These are phyloP conservation scores for Leccinum rimulosum DNA, from an alignment of 768 basidiomycete genomes.

Conservation along the genomic window DNA sequence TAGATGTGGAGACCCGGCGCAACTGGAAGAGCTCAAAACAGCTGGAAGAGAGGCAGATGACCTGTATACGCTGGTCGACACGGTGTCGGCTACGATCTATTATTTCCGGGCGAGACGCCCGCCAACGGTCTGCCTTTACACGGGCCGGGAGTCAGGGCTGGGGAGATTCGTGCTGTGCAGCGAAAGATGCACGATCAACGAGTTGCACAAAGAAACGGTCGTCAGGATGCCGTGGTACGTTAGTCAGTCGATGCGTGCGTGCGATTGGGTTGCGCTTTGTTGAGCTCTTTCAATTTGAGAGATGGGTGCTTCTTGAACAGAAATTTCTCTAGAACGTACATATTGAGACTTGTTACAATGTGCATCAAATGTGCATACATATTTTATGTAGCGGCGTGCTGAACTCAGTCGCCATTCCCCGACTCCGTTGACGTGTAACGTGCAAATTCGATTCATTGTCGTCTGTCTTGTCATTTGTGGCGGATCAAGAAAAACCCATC, in stretches of 20 bases:
- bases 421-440: too few species aligned
- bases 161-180: constrained; percentile 23
- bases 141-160: constrained; percentile 19
- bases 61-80: constrained; percentile 27
- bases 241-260: constrained; percentile 16
- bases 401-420: too few species aligned
- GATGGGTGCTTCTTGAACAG: neutral
- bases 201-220: constrained; percentile 26
- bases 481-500: too few species aligned
- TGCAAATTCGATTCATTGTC: too few species aligned
- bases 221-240: constrained; percentile 24
- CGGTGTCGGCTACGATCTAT: constrained; percentile 19
- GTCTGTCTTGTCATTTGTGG: too few species aligned
- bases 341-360: too few species aligned
- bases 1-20: constrained; percentile 17
- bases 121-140: constrained; percentile 26
- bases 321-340: too few species aligned
- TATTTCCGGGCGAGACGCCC: constrained; percentile 23
- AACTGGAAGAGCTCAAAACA: neutral
- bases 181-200: constrained; percentile 19
- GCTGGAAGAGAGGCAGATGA: neutral
- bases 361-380: too few species aligned
- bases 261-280: constrained; percentile 24
- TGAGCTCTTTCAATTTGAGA: neutral
- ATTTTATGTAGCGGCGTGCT: too few species aligned